These are phyloP conservation scores for Nannochloris sp. DNA, from an alignment of 139 green algal species.

Conservation along the genomic window DNA sequence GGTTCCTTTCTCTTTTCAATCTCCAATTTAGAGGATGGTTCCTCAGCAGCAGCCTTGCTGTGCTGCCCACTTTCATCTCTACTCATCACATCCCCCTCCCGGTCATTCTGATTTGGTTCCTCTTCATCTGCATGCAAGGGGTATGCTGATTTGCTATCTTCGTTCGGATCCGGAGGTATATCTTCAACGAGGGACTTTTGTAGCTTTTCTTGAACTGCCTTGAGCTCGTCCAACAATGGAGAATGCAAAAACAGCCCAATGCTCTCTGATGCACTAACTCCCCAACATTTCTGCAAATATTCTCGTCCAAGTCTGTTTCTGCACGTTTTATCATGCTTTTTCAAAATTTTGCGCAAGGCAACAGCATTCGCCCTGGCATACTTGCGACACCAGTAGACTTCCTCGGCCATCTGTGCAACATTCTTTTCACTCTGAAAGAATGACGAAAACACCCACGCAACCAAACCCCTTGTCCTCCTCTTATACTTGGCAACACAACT, in stretches of 20 bases:
- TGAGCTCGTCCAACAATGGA: slow-evolving; percentile 40
- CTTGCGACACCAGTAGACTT: slow-evolving; percentile 37
- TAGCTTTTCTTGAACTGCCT: slow-evolving; percentile 28
- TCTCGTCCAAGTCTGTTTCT: slow-evolving; percentile 19
- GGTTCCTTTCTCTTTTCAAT: neutral
- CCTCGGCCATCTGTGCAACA: slow-evolving; percentile 14
- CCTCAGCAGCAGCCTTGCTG: neutral
- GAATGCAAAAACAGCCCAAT: slow-evolving; percentile 38
- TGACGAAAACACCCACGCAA: neutral
- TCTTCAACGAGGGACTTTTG: neutral
- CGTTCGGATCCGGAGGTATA: neutral
- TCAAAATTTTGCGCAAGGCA: slow-evolving; percentile 46
- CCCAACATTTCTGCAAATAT: slow-evolving; percentile 36
- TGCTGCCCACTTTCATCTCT: neutral
- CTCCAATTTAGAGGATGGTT: neutral
- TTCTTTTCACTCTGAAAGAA: neutral
- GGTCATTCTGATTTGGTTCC: neutral
- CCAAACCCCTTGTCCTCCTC: neutral
- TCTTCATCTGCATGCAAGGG: neutral
- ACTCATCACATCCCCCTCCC: neutral
- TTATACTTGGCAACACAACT: neutral
- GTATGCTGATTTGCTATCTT: neutral
- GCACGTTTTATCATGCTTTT: slow-evolving; percentile 45
- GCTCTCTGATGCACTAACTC: neutral
- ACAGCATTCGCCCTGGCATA: slow-evolving; percentile 36